Evolutionary conservation across 192 early-diverging fungal species (phyloP).

Genomic region (Backusella parvicylindrica): DNA sequence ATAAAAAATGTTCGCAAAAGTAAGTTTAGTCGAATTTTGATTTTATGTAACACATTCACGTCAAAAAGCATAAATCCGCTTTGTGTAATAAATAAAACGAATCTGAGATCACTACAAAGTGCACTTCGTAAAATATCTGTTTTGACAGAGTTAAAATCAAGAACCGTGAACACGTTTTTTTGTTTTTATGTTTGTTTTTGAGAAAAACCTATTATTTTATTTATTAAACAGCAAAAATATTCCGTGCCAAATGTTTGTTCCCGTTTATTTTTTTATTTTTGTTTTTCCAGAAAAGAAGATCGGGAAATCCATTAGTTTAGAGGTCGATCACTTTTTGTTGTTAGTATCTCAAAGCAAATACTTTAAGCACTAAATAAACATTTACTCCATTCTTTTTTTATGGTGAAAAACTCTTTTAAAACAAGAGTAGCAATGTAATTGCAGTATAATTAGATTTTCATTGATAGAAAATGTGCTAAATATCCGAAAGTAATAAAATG

Average conservation of each 20-base stretch:
- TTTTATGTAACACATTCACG: background rate
- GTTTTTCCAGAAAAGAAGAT: background rate
- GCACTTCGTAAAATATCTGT: background rate
- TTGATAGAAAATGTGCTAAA: too few species aligned
- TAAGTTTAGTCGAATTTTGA: background rate
- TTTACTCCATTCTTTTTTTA: background rate
- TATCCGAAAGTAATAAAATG: background rate
- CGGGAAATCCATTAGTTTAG: background rate
- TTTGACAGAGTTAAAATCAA: background rate
- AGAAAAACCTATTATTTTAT: background rate
- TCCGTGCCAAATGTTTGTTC: background rate
- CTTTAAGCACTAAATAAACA: background rate
- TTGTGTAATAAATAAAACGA: background rate
- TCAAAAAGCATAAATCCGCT: background rate
- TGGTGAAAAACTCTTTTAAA: background rate
- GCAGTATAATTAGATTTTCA: background rate
- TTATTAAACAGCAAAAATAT: background rate
- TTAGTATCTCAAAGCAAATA: background rate
- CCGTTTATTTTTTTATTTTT: background rate
- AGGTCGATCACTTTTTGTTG: background rate
- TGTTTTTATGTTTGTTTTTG: background rate
- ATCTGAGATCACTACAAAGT: too few species aligned
- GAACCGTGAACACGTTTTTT: background rate
- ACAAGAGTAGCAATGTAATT: background rate
- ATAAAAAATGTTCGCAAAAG: too few species aligned